A percentile compares a stretch with the other conserved stretches of the same genome.
These are phyloP conservation scores for Przewalskia tangutica DNA, from an alignment of 257 asterid genomes.

Conservation along the genomic window DNA sequence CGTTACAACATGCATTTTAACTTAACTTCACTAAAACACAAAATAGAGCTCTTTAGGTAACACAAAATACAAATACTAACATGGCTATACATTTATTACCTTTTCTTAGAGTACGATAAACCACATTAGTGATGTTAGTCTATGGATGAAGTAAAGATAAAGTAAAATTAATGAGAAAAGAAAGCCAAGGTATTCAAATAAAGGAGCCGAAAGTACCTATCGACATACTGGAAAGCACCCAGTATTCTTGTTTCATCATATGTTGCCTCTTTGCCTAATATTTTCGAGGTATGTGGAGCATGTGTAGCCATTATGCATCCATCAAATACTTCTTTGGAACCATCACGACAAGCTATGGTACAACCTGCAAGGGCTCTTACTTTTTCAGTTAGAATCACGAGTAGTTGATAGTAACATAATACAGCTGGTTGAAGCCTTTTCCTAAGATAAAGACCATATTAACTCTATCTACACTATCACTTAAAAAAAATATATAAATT, in stretches of 20 bases:
- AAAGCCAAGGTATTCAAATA: neutral
- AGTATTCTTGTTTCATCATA: no score
- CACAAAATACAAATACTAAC: neutral
- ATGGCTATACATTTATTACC: neutral
- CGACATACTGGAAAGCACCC: no score
- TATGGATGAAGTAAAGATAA: no score
- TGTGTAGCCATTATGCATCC: no score
- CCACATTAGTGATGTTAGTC: no score
- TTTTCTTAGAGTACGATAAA: neutral
- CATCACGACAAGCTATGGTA: no score
- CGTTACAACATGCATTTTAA: neutral
- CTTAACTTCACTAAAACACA: neutral
- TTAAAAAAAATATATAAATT: no score
- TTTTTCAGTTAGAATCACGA: neutral
- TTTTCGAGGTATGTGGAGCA: no score
- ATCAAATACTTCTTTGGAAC: no score
- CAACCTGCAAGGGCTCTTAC: neutral
- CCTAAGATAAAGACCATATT: neutral
- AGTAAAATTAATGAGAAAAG: neutral
- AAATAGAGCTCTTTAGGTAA: neutral
- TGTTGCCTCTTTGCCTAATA: no score
- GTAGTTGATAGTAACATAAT: neutral
- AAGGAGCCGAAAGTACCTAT: no score
- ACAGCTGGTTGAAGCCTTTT: neutral
- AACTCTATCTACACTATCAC: neutral